These are phyloP conservation scores for Neurospora sp. DNA, from an alignment of 495 filamentous ascomycete genomes.

Conservation along the genomic window DNA sequence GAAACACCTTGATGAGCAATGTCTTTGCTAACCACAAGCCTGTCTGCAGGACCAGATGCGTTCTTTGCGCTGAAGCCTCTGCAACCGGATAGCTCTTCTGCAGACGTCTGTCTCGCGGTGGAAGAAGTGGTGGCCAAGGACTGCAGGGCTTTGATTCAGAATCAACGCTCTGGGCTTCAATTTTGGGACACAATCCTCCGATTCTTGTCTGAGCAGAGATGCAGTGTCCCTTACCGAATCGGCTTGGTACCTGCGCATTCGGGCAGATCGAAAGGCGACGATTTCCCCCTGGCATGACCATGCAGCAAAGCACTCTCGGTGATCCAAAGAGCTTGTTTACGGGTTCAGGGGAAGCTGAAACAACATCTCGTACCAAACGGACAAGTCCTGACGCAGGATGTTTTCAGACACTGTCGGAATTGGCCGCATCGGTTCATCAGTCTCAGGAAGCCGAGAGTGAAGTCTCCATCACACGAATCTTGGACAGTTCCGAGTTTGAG, in stretches of 20 bases:
- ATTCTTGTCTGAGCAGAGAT: no score
- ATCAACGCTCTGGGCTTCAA: background rate
- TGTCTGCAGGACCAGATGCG: background rate
- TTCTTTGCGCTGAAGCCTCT: background rate
- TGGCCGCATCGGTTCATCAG: background rate
- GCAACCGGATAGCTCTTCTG: background rate
- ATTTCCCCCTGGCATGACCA: background rate
- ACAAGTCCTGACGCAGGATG: background rate
- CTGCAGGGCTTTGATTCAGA: background rate
- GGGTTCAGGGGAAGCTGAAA: background rate
- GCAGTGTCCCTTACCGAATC: background rate
- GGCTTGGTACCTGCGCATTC: background rate
- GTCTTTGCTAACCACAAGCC: conserved; percentile 5
- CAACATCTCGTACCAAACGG: background rate
- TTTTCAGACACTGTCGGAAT: background rate
- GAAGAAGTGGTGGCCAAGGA: background rate
- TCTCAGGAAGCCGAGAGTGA: background rate
- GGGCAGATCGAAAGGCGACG: background rate
- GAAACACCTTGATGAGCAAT: background rate
- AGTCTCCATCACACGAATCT: background rate
- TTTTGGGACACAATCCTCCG: no score
- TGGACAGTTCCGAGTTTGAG: background rate
- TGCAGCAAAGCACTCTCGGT: background rate
- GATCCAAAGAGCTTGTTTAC: background rate
- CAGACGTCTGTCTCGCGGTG: background rate